Conservation (phyloP, 345 rosid genomes). For the Ailanthus altissimus region DNA sequence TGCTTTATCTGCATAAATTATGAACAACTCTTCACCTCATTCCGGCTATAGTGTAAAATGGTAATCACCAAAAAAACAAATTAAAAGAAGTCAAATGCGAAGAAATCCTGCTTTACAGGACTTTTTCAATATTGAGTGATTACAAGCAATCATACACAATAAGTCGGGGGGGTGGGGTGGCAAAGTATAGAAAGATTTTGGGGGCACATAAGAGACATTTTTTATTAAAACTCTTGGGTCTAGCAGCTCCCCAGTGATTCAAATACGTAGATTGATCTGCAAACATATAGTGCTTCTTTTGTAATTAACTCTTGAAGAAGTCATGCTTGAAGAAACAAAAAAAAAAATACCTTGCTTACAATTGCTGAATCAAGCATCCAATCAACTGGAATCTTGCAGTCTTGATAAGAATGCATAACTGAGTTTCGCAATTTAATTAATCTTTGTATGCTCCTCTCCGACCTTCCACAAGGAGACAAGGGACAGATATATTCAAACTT, state of each 20-base stretch:
- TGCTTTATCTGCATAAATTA: constrained; percentile 63
- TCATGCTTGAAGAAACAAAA: neutral
- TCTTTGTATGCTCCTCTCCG: constrained; percentile 68
- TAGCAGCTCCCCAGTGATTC: neutral
- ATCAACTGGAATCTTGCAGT: constrained; percentile 67
- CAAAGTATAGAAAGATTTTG: neutral
- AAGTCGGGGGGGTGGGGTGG: neutral
- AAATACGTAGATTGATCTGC: neutral
- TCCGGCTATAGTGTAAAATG: neutral
- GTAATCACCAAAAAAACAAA: neutral
- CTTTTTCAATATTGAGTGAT: neutral
- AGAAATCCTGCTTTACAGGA: neutral
- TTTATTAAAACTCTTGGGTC: neutral
- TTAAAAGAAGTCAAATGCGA: neutral
- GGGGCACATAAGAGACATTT: neutral
- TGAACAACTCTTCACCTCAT: constrained; percentile 2
- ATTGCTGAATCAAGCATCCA: constrained; percentile 94
- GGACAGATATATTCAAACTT: constrained; percentile 16
- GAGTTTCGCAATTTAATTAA: constrained; percentile 59
- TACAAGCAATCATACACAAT: neutral
- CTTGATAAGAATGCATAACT: constrained; percentile 57
- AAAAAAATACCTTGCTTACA: constrained; percentile 48
- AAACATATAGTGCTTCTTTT: neutral
- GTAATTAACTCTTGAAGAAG: neutral
- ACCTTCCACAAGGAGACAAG: constrained; percentile 39